Evolutionary conservation across 495 filamentous ascomycete genomes (phyloP).

Genomic region (Niebla homalea): DNA sequence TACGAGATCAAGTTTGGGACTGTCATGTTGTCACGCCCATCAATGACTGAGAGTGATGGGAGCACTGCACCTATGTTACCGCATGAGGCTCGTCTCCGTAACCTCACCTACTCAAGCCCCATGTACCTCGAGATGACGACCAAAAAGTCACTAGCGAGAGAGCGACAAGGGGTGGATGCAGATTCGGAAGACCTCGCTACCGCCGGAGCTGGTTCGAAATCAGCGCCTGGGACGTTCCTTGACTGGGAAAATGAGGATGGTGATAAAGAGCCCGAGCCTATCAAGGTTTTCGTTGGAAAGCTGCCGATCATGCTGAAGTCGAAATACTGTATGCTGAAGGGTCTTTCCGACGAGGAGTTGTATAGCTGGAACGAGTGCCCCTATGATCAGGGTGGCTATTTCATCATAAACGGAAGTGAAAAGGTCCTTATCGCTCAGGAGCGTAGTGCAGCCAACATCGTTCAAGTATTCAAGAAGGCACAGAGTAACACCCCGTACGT

Average conservation of each 20-base stretch:
- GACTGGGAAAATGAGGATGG: constrained; percentile 40
- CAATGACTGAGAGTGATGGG: constrained; percentile 85
- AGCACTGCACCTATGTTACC: constrained; percentile 68
- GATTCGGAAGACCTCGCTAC: constrained; percentile 34
- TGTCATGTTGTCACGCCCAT: constrained; percentile 68
- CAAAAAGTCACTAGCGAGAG: constrained; percentile 65
- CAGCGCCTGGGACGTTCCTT: constrained; percentile 32
- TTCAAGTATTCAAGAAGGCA: constrained; percentile 97
- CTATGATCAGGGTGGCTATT: constrained; percentile 96
- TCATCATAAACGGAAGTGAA: constrained; percentile 98
- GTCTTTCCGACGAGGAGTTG: constrained; percentile 63
- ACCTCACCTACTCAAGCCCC: constrained; percentile 86
- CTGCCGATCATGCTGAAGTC: constrained; percentile 97
- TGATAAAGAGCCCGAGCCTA: constrained; percentile 49
- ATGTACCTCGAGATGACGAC: constrained; percentile 77
- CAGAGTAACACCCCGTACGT: constrained; percentile 79
- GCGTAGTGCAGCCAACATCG: constrained; percentile 91
- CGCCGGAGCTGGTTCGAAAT: constrained; percentile 33
- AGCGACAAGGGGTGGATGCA: constrained; percentile 44
- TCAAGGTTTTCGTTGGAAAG: constrained; percentile 75
- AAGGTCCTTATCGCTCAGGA: constrained; percentile 98
- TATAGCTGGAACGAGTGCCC: constrained; percentile 89
- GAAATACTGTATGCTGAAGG: constrained; percentile 76
- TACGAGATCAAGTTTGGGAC: constrained; percentile 89
- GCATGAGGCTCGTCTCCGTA: constrained; percentile 85